Evolutionary conservation across 169 alveolate genomes (phyloP).

Genomic region (Plasmodium coatneyi): DNA sequence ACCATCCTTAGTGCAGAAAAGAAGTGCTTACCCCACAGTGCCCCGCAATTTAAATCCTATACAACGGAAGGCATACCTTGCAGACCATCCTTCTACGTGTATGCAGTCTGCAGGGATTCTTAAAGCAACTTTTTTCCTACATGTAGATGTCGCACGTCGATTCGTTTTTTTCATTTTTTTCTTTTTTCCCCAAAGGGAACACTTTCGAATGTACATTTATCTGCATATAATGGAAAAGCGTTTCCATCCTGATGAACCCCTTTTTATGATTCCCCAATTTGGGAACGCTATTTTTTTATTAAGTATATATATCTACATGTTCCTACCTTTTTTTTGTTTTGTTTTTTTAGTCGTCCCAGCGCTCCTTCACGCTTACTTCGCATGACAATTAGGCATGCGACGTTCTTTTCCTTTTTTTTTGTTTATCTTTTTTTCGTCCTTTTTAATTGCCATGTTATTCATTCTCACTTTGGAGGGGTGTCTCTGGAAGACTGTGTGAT

Average conservation of each 20-base stretch:
- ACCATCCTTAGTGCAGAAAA: background rate
- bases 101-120: background rate
- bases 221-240: background rate
- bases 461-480: background rate
- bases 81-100: background rate
- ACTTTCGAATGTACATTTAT: background rate
- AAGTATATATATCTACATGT: background rate
- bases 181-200: background rate
- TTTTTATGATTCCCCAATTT: background rate
- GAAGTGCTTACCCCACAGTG: background rate
- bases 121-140: background rate
- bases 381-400: too few relatives aligned
- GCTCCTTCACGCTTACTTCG: too few relatives aligned
- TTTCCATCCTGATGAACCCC: background rate
- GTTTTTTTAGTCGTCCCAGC: too few relatives aligned
- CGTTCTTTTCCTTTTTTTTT: too few relatives aligned
- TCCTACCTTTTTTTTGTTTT: background rate
- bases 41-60: background rate
- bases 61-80: background rate
- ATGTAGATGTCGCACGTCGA: background rate
- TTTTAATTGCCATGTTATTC: background rate
- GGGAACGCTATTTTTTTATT: background rate
- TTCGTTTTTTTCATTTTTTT: background rate
- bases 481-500: background rate
- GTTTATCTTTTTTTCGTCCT: background rate